phyloP scores from a whole-genome alignment of 306 rosid species.

The Glycine latifolia region DNA sequence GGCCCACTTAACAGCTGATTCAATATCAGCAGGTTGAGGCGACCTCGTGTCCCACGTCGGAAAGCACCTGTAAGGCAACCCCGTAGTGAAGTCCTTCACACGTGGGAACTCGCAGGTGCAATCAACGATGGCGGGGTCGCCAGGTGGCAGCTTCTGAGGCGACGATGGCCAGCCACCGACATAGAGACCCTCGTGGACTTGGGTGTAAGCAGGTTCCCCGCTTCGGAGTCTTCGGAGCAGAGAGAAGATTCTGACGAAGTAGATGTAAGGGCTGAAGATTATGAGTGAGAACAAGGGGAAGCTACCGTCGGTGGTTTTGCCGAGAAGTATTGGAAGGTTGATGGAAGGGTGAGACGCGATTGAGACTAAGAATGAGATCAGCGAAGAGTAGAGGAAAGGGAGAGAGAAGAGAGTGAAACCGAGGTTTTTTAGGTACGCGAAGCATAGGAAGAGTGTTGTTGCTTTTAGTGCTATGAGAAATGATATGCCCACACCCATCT shows the following conservation, averaged over 20 bases:
- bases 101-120: constrained; percentile 94
- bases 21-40: constrained; percentile 73
- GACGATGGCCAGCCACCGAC: constrained; percentile 96
- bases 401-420: constrained; percentile 60
- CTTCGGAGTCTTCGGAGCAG: constrained; percentile 63
- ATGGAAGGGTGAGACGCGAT: constrained; percentile 76
- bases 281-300: constrained; percentile 70
- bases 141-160: constrained; percentile 76
- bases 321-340: constrained; percentile 78
- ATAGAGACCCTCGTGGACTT: constrained; percentile 69
- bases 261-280: constrained; percentile 80
- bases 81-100: constrained; percentile 50
- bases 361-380: constrained; percentile 66
- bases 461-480: constrained; percentile 71
- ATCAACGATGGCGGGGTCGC: constrained; percentile 77
- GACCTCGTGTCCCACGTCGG: constrained; percentile 95
- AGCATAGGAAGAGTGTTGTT: constrained; percentile 45
- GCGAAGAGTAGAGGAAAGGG: constrained; percentile 73
- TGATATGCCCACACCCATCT: constrained; percentile 79
- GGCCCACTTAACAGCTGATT: constrained; percentile 86
- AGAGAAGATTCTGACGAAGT: constrained; percentile 74
- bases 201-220: constrained; percentile 65
- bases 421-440: constrained; percentile 55
- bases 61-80: constrained; percentile 65
- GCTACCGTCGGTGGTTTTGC: constrained; percentile 73